A percentile compares a stretch with the other conserved stretches of the same genome.
phyloP scores from a whole-genome alignment of 257 asterid species.

The Gentiana dahurica region DNA sequence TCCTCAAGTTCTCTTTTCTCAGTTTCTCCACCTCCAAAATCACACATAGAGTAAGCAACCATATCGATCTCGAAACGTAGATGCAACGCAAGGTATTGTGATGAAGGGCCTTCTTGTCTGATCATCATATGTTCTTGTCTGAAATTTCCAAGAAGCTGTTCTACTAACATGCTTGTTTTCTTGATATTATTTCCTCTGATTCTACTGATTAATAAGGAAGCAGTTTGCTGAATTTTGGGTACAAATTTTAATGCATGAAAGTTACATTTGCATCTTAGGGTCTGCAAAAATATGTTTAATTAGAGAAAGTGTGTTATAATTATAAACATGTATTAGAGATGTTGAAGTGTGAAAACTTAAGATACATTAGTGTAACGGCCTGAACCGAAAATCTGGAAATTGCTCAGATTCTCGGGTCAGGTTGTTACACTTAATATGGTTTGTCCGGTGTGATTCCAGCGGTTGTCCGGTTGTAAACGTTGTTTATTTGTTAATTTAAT shows the following conservation, averaged over 20 bases:
- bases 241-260: constrained; percentile 79
- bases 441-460: too few relatives aligned
- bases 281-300: constrained; percentile 29
- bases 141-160: constrained; percentile 72
- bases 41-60: constrained; percentile 95
- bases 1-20: constrained; percentile 60
- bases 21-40: constrained; percentile 77
- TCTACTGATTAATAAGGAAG: constrained; percentile 52
- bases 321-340: too few relatives aligned
- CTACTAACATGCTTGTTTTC: constrained; percentile 35
- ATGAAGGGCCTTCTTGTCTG: constrained; percentile 14
- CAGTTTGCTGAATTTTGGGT: constrained; percentile 57
- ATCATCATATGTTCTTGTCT: constrained; percentile 4
- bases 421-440: too few relatives aligned
- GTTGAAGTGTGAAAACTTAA: too few relatives aligned
- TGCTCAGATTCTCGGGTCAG: too few relatives aligned
- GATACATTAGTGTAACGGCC: too few relatives aligned
- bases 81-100: constrained; percentile 79
- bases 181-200: constrained; percentile 37
- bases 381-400: too few relatives aligned
- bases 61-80: constrained; percentile 91
- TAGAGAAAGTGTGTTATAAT: too few relatives aligned
- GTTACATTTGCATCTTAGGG: constrained; percentile 88
- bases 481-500: too few relatives aligned
- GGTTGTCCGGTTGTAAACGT: too few relatives aligned